Conservation (phyloP, 108 stramenopile species). For the Ochromonas danica region DNA sequence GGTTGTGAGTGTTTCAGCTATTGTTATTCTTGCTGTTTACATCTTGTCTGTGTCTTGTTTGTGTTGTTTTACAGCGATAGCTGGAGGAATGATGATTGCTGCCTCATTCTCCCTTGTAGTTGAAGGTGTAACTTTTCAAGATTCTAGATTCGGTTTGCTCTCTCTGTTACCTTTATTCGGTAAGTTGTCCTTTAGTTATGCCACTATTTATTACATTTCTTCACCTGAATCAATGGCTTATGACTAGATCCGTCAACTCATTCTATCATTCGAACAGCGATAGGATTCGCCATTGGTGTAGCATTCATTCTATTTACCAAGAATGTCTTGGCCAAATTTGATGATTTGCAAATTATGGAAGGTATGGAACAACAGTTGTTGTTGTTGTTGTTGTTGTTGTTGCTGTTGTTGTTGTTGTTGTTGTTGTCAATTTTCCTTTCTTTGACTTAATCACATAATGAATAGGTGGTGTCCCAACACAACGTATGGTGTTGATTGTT, state of each 20-base stretch:
- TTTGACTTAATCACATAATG: not conserved
- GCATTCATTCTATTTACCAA: constrained; percentile 77
- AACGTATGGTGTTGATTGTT: constrained; percentile 83
- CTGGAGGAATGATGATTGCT: constrained; percentile 97
- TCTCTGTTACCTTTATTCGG: not conserved
- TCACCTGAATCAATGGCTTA: too few relatives aligned
- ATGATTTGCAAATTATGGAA: constrained; percentile 79
- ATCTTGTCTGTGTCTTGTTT: constrained; percentile 31
- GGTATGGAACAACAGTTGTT: too few relatives aligned
- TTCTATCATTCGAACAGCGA: too few relatives aligned
- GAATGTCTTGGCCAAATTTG: constrained; percentile 73
- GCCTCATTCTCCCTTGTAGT: constrained; percentile 78
- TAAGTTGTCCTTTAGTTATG: too few relatives aligned
- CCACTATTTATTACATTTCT: too few relatives aligned
- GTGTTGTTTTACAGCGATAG: constrained; percentile 65
- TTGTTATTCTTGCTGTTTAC: not conserved
- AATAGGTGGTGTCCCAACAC: constrained; percentile 71
- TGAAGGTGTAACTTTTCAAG: constrained; percentile 74
- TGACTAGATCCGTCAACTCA: too few relatives aligned
- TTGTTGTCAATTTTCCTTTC: too few relatives aligned
- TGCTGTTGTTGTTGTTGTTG: too few relatives aligned
- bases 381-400: too few relatives aligned
- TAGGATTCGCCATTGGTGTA: constrained; percentile 71
- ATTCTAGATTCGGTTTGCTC: constrained; percentile 36
- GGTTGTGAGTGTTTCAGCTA: too few relatives aligned